Evolutionary conservation across 306 rosid species (phyloP), one percentile per base, ranked within the genome.

Genomic region (Canavalia gladiata): DNA sequence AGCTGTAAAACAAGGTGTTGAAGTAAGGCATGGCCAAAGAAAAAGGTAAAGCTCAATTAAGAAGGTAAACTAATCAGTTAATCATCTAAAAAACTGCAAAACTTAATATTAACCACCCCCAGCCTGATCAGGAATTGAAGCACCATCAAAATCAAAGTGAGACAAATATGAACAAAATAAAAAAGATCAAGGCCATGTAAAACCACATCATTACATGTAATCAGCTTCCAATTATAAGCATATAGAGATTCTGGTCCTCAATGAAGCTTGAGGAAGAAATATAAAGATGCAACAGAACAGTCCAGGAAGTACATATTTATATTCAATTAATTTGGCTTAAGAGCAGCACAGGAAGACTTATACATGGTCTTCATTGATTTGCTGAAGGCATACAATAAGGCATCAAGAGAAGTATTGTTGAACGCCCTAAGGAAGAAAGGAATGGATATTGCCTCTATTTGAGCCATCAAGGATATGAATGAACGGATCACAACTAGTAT

Each of bases 251-350:
- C 8, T 34, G 70, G 58, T 37, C 66, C n/a, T 39, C 45, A 60
- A 67, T 72, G 68, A 73, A 84, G 82, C 79, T 34, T 77, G 13
- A 67, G 69, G 34, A 80, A 77, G 74, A 54, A 65, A 69, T 58
- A 51, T 72, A 86, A 75, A 72, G 50, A 76, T 49, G 65, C 5
- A 3, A 58, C 47, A 42, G 2, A 55, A 71, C 74, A 55, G 47
- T 54, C 56, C 37, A 3, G 60, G 72, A 69, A 63, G 72, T 60
- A 75, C 66, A 52, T n/a, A 45, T 37, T 39, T 68, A 57, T 55
- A 75, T 72, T 73, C 52, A 69, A 82, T 33, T 67, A 41, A 41
- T 55, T 82, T 31, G 66, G 52, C 72, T 72, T 71, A 59, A 13
- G 25, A 68, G 60, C 72, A 42, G 72, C 34, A 7, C 4, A 68